Conservation (phyloP, 805 yeast species). For the Yarrowia sp. region DNA sequence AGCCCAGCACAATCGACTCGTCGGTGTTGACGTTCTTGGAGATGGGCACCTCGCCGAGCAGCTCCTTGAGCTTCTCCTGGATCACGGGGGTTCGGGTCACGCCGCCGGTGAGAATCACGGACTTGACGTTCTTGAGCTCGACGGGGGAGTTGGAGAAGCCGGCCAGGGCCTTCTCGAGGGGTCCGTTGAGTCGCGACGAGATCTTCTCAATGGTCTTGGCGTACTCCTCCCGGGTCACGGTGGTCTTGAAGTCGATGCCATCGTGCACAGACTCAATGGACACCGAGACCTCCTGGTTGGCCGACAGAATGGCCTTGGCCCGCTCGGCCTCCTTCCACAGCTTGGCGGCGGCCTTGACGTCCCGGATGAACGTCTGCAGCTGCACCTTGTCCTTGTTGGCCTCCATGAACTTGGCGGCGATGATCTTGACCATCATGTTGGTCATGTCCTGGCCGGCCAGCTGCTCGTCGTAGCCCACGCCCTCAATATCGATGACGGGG, state of each 20-base stretch:
- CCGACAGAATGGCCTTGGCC: slow-evolving; percentile 82
- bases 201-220: slow-evolving; percentile 55
- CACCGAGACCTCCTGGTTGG: slow-evolving; percentile 75
- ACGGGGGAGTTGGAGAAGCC: slow-evolving; percentile 34
- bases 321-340: slow-evolving; percentile 83
- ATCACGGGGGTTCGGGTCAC: slow-evolving; percentile 87
- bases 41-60: slow-evolving; percentile 57
- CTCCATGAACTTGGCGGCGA: slow-evolving; percentile 58
- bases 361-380: slow-evolving; percentile 42
- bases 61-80: slow-evolving; percentile 48
- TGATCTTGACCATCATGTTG: slow-evolving; percentile 55
- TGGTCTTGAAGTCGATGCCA: slow-evolving; percentile 70
- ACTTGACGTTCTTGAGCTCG: slow-evolving; percentile 44
- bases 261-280: slow-evolving; percentile 71
- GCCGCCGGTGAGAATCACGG: slow-evolving; percentile 86
- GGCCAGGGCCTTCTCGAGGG: slow-evolving; percentile 42
- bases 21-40: slow-evolving; percentile 91
- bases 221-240: slow-evolving; percentile 74
- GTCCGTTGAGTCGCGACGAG: slow-evolving; percentile 49
- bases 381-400: slow-evolving; percentile 40
- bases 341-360: slow-evolving; percentile 61
- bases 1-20: slow-evolving; percentile 89
- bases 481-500: slow-evolving; percentile 59
- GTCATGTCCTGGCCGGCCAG: slow-evolving; percentile 81
- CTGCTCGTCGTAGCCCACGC: slow-evolving; percentile 62